These are phyloP conservation scores for Entomortierella beljakovae DNA, from an alignment of 192 early-diverging fungal genomes.

Conservation along the genomic window DNA sequence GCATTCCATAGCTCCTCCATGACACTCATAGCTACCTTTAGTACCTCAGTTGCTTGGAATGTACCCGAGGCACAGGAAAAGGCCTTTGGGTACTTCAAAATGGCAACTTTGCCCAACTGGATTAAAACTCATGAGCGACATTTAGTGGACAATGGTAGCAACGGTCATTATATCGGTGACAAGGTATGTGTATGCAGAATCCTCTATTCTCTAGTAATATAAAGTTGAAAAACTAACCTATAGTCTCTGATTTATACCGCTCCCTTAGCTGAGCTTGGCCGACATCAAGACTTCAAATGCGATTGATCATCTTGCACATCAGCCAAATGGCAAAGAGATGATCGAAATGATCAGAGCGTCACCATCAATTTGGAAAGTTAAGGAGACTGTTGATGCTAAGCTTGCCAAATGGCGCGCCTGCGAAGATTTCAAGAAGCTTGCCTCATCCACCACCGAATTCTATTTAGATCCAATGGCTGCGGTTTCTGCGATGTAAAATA, in stretches of 20 bases:
- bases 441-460: too few relatives aligned
- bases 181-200: slow-evolving; percentile 1
- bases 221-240: background rate
- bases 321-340: slow-evolving; percentile 3
- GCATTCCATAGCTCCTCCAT: slow-evolving; percentile 12
- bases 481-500: background rate
- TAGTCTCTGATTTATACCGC: background rate
- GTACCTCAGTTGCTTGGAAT: background rate
- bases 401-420: too few relatives aligned
- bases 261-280: slow-evolving; percentile 1
- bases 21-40: background rate
- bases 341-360: slow-evolving; percentile 8
- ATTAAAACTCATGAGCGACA: slow-evolving; percentile 16
- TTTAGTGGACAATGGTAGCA: slow-evolving; percentile 20
- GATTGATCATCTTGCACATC: slow-evolving; percentile 6
- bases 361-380: slow-evolving; percentile 10
- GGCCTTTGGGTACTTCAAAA: background rate
- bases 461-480: too few relatives aligned
- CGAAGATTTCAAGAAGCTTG: too few relatives aligned
- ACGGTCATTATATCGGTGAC: slow-evolving; percentile 27
- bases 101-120: background rate
- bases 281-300: slow-evolving; percentile 13
- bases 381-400: slow-evolving; percentile 8
- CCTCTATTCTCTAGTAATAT: background rate
- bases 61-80: background rate